Conservation (phyloP, 2,329 filamentous ascomycete species). For the Arthrobotrys sinensis region DNA sequence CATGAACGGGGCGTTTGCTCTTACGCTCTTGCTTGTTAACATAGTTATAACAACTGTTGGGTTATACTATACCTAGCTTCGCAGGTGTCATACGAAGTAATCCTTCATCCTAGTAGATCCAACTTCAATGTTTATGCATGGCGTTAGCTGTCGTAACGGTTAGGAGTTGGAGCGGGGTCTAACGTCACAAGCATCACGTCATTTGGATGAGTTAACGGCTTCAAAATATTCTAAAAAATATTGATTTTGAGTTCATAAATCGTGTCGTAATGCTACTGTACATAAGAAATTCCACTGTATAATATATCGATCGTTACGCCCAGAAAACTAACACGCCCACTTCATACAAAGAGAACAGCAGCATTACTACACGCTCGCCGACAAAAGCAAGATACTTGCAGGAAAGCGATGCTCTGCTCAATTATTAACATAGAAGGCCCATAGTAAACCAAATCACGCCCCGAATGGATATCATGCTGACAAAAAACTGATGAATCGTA, state of each 20-base stretch:
- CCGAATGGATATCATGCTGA: constrained; percentile 7
- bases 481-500: neutral
- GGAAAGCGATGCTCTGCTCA: neutral
- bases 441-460: neutral
- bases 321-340: neutral
- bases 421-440: neutral
- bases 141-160: neutral
- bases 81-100: no score
- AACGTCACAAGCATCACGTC: no score
- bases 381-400: neutral
- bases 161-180: neutral
- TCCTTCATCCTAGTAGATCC: no score
- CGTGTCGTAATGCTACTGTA: constrained; percentile 12
- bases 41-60: neutral
- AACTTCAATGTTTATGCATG: neutral
- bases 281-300: constrained; percentile 3
- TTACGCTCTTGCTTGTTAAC: neutral
- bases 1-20: neutral
- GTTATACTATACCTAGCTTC: neutral
- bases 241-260: constrained; percentile 6
- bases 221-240: neutral
- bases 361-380: neutral
- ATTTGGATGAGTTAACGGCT: no score
- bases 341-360: neutral
- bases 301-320: neutral